Evolutionary conservation across 805 yeast species (phyloP).

Genomic region (Wickerhamiella allomyrinae): DNA sequence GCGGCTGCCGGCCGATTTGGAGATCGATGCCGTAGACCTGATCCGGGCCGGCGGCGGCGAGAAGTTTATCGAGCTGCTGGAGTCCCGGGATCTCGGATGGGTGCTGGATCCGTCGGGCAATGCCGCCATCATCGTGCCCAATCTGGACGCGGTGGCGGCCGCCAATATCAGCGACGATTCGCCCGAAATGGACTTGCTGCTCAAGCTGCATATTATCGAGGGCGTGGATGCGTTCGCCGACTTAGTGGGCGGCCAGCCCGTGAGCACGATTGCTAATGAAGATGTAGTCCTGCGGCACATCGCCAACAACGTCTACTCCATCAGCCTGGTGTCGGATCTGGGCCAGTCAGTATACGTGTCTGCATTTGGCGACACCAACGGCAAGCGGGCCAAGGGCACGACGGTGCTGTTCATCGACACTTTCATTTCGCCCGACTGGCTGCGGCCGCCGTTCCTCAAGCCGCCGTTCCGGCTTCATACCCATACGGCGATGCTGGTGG

Average conservation of each 20-base stretch:
- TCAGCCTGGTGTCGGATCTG: constrained; percentile 13
- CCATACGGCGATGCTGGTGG: constrained; percentile 21
- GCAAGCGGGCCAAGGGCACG: constrained; percentile 11
- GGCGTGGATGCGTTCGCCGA: constrained; percentile 28
- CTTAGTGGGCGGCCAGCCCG: constrained; percentile 13
- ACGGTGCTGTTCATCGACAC: constrained; percentile 23
- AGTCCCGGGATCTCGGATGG: constrained; percentile 14
- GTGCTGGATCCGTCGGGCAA: constrained; percentile 29
- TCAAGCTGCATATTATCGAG: constrained; percentile 58
- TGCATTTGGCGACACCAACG: constrained; percentile 15
- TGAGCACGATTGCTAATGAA: constrained; percentile 17
- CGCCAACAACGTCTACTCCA: constrained; percentile 5
- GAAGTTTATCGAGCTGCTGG: constrained; percentile 34
- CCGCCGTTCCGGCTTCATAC: constrained; percentile 21
- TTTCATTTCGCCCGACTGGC: constrained; percentile 25
- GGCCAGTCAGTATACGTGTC: constrained; percentile 20
- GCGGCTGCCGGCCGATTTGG: constrained; percentile 41
- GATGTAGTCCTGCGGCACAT: constrained; percentile 18
- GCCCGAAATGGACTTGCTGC: constrained; percentile 24
- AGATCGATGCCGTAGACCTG: constrained; percentile 41
- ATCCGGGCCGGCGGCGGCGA: constrained; percentile 38
- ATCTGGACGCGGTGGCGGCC: constrained; percentile 37
- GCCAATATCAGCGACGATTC: constrained; percentile 38
- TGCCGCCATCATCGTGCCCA: constrained; percentile 62
- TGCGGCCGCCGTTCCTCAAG: constrained; percentile 15